Evolutionary conservation across 1,284 basidiomycete species (phyloP), one percentile per base, ranked within the genome.

Genomic region (Marasmius tenuissimus): DNA sequence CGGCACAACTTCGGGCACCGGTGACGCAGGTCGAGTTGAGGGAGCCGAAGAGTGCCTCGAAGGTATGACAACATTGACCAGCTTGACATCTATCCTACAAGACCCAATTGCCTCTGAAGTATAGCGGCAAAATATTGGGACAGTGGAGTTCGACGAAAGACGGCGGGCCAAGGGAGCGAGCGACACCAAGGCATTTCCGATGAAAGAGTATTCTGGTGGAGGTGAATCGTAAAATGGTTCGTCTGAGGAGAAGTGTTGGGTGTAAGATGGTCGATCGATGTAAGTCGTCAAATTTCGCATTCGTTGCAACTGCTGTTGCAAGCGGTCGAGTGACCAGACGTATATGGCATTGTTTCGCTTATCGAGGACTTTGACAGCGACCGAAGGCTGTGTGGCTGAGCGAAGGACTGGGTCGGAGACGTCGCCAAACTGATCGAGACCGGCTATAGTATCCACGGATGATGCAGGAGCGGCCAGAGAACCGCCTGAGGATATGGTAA

Each of bases 241-340:
- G 66, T 95, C 91, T 42, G 92, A 90, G 45, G 93, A 93, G 76
- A 98, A 97, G 74, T 98, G 96, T 65, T 91, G 89, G 16, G 93
- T 92, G 75, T 95, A 97, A 12, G 92, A 92, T 6, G 97, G 96
- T 60, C 92, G 88, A 74, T 96, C 93, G 68, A 96, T 92, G 73
- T 96, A 95, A n/a, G 89, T 89, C 20, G 91, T 93, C 38, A 97
- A 81, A 71, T 97, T 97, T 52, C 95, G 90, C 96, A 99, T 99
- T 66, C 93, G 91, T 65, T 90, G 88, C 7, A 98, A 79, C 63
- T 96, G 94, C 67, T 94, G 91, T 67, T 92, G 88, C 71, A 98
- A 86, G 52, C 93, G 88, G 66, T 92, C 88, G 45, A 97, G 77
- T 16, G 94, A 96, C 97, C 97, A 99, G 5, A 88, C 82, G 71